Base-by-base conservation (phyloP, 2,329 filamentous ascomycete species). In the Microdochium trichocladiopsis region DNA sequence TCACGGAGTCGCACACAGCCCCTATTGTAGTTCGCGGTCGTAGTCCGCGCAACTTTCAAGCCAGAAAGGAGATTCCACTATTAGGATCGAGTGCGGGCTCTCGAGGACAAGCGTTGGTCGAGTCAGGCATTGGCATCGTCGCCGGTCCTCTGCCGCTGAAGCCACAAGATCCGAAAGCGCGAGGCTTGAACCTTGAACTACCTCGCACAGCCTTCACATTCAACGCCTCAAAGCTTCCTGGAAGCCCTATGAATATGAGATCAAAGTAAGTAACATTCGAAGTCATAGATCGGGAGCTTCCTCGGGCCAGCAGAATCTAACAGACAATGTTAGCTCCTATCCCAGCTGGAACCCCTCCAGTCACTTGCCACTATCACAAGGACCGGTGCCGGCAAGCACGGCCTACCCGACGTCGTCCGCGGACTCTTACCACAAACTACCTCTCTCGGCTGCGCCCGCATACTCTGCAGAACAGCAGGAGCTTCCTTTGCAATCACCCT, bases 31-130 rank as follows among this genome's bases (percentile, higher is more conserved):
- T 97, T 25, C 87, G 93, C 55, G 93, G 93, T 33, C 83, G 93
- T 61, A 96, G 92, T 68, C 93, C 93, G 3, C 82, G 93, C 36
- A 97, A 97, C 69, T 97, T 97, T 68, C 91, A 95, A 68, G 88
- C 91, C 10, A 81, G 93, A 50, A 96, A 96, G 68, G 93, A 97
- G 67, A 87, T 96, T 55, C 91, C 93, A 2, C 78, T 97, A 48
- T 80, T 90, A 51, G 89, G 88, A 18, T 84, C 80, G 16, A 90
- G 87, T 58, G 86, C 86, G 22, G 85, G 86, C 24, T 88, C 88
- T 25, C 79, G 87, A n/a, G 84, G 90, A 41, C 92, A 94, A 66
- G 84, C 84, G 33, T 72, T 85, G 48, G 80, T 84, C n/a, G 80
- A 83, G 64, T 83, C 79, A 1, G 80, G 80, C 2, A 62, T 83